Evolutionary conservation across 345 rosid species (phyloP).

Genomic region (Raphanus raphanistrum): DNA sequence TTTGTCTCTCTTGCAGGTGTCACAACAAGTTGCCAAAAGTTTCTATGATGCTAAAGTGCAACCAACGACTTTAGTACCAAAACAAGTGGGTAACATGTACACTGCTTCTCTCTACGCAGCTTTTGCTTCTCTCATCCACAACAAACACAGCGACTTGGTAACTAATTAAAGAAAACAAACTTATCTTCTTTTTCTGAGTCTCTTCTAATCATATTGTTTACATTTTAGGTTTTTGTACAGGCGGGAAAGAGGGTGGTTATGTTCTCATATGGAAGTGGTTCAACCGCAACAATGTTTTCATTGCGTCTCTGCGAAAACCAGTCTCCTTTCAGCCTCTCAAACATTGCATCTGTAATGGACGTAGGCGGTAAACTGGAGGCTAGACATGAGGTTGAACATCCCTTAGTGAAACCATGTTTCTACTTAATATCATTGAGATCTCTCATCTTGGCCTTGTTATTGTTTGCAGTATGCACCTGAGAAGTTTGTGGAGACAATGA

Average conservation of each 20-base stretch:
- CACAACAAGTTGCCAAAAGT: slow-evolving; percentile 91
- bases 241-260: slow-evolving; percentile 72
- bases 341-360: slow-evolving; percentile 72
- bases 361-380: slow-evolving; percentile 71
- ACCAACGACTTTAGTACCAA: slow-evolving; percentile 86
- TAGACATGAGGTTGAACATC: slow-evolving; percentile 60
- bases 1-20: slow-evolving; percentile 48
- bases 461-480: slow-evolving; percentile 66
- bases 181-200: slow-evolving; percentile 8
- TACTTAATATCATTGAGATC: not conserved
- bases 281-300: slow-evolving; percentile 91
- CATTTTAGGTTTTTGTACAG: slow-evolving; percentile 43
- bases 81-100: slow-evolving; percentile 99
- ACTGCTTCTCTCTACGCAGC: slow-evolving; percentile 98
- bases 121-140: slow-evolving; percentile 88
- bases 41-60: slow-evolving; percentile 84
- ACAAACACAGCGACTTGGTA: slow-evolving; percentile 74
- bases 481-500: slow-evolving; percentile 81
- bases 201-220: not conserved
- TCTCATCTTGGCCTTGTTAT: not conserved
- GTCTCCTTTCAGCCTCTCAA: slow-evolving; percentile 77
- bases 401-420: not conserved
- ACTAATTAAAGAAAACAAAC: not conserved
- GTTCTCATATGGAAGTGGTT: slow-evolving; percentile 98
- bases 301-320: slow-evolving; percentile 61